Base-by-base conservation (phyloP, 1,139 yeast genomes). In the Candida sojae region DNA sequence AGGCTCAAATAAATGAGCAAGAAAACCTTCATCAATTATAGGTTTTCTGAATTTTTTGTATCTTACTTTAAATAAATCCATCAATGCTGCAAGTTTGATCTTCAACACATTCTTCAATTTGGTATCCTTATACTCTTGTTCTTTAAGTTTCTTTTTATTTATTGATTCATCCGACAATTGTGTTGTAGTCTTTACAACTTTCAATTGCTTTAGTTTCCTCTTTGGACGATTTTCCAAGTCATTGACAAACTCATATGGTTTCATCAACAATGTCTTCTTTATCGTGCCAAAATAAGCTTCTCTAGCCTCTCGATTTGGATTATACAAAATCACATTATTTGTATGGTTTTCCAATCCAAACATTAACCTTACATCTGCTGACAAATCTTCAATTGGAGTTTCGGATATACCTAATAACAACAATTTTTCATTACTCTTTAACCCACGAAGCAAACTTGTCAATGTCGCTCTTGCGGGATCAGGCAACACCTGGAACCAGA, bases 11-110 rank as follows among this genome's bases (percentile, higher is more conserved):
- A 93, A 71, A 64, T 91, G 96, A 32, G 82, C 75, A 46, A 93
- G 70, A 17, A 78, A 73, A 29, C 78, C 70, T 53, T 91, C 97
- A 51, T 92, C 98, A 52, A 93, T 82, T 0, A 88, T 78, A 0
- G 99, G 98, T 60, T 92, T 93, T 59, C 84, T 86, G 71, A 93
- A 95, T 50, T 96, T 76, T 60, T 90, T 90, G 64, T 93, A 93
- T 44, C 98, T 77, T 49, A 75, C 83, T 58, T 92, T 91, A 68
- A 93, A 86, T 36, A 89, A 71, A 54, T 93, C 98, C 96, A 93
- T 88, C 42, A 95, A 70, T 1, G 90, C 91, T 9, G 96, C 87
- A 30, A 93, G 74, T 63, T 88, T 90, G 50, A 93, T 83, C 64
- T 93, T 95, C 53, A 93, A 72, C 9, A 88, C 76, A 62, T 93